Evolutionary conservation across 169 alveolate genomes (phyloP).

Genomic region (Plasmodium coatneyi): DNA sequence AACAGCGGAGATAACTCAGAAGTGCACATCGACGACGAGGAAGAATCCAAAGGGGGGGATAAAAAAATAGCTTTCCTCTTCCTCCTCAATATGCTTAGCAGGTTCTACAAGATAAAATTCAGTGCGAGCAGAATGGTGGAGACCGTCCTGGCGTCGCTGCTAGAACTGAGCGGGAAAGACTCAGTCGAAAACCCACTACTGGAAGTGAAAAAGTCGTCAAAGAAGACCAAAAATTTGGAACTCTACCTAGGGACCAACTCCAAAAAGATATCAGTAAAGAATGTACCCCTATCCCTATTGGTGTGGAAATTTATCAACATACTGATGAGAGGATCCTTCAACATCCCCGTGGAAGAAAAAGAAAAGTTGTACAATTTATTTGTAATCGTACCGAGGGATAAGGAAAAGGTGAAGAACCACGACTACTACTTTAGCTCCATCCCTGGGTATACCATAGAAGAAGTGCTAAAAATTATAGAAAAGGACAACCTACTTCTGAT

Average conservation of each 20-base stretch:
- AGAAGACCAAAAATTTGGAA: slow-evolving; percentile 30
- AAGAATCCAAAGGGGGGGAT: background rate
- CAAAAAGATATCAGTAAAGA: slow-evolving; percentile 38
- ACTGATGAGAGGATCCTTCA: slow-evolving; percentile 60
- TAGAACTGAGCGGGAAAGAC: slow-evolving; percentile 20
- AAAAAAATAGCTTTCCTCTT: slow-evolving; percentile 15
- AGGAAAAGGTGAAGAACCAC: background rate
- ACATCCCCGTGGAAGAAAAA: slow-evolving; percentile 42
- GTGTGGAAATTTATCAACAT: slow-evolving; percentile 70
- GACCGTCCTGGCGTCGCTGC: background rate
- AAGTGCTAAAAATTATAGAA: slow-evolving; percentile 6
- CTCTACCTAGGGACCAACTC: slow-evolving; percentile 10
- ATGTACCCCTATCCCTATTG: slow-evolving; percentile 43
- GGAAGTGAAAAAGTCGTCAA: slow-evolving; percentile 43
- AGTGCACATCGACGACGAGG: slow-evolving; percentile 35
- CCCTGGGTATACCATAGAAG: slow-evolving; percentile 72
- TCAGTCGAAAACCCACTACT: slow-evolving; percentile 12
- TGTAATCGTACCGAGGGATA: slow-evolving; percentile 32
- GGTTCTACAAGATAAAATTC: slow-evolving; percentile 50
- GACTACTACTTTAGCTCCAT: slow-evolving; percentile 26
- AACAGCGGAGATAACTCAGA: background rate
- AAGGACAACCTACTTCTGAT: slow-evolving; percentile 17
- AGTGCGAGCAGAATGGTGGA: slow-evolving; percentile 30
- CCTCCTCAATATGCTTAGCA: slow-evolving; percentile 62
- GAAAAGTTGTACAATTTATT: slow-evolving; percentile 61